phyloP scores from a whole-genome alignment of 768 basidiomycete species.

The Paxillus rubicundulus region DNA sequence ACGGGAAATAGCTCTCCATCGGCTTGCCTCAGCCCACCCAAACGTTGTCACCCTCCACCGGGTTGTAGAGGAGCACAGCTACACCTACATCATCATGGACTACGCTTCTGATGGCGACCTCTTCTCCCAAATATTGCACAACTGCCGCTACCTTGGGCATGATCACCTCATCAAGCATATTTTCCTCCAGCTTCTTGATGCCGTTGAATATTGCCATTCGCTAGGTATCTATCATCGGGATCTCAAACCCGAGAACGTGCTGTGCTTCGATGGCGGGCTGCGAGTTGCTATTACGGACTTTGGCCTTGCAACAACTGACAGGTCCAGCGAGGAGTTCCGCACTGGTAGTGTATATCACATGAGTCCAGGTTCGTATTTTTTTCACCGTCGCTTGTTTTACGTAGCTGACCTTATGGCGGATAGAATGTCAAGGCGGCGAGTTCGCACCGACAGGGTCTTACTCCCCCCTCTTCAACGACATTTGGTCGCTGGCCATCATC shows the following conservation, averaged over 20 bases:
- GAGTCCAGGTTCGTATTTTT: conserved; percentile 71
- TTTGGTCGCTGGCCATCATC: conserved; percentile 96
- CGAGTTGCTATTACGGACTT: conserved; percentile 91
- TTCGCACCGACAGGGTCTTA: conserved; percentile 67
- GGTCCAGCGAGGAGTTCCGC: conserved; percentile 81
- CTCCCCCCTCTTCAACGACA: conserved; percentile 85
- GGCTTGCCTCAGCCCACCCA: conserved; percentile 70
- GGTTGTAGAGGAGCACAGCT: conserved; percentile 76
- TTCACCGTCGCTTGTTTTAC: conserved; percentile 7
- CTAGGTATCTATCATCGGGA: conserved; percentile 95
- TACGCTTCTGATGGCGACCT: conserved; percentile 89
- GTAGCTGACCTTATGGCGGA: conserved; percentile 21
- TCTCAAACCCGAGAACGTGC: conserved; percentile 94
- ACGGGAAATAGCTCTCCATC: conserved; percentile 83
- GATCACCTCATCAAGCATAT: conserved; percentile 83
- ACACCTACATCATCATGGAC: conserved; percentile 92
- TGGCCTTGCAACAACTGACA: conserved; percentile 88
- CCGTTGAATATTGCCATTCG: conserved; percentile 89
- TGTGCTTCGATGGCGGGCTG: conserved; percentile 78
- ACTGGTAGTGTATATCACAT: conserved; percentile 99
- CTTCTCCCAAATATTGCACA: conserved; percentile 83
- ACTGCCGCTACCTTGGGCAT: conserved; percentile 76
- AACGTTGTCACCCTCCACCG: conserved; percentile 87
- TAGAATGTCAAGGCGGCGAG: conserved; percentile 83
- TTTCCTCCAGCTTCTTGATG: conserved; percentile 91